Evolutionary conservation across 805 yeast species (phyloP), one percentile per base, ranked within the genome.

Genomic region (Nakazawaea holstii): DNA sequence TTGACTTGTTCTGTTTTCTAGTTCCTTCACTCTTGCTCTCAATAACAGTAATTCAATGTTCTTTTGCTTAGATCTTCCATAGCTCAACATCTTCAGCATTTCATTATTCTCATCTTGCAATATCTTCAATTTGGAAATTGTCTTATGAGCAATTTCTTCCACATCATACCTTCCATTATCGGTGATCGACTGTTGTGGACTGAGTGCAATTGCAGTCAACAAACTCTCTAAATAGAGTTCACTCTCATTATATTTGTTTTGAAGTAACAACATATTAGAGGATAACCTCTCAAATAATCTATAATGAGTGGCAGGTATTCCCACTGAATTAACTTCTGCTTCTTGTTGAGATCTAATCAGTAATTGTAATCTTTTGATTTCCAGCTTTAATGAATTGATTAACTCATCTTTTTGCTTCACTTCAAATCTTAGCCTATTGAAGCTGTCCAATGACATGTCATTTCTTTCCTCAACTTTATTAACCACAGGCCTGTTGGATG

Each of bases 101-200:
- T 74, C 80, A 49, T 80, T 82, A 59, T 88, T 88, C 59, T 88
- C 95, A 40, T 73, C 75, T 15, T 78, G 78, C 50, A 88, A 65
- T 49, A 74, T 67, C 46, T 77, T 77, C 53, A 88, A 56, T 55
- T 86, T 79, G 36, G 74, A 72, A 35, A 87, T 69, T 49, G 87
- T 77, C 55, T 82, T 82, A 59, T 87, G 94, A 11, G 91, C 80
- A 41, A 86, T 65, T 47, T 86, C 90, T 56, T 85, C 81, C 43
- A 79, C 84, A 56, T 87, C 95, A 59, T 78, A 84, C 49, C 83
- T 69, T 2, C 89, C 90, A 48, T 70, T 64, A 31, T 70, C 69
- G 1, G 80, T 77, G 20, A 68, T 61, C 1, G 66, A 52, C 45
- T 73, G 75, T 9, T 66, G 59, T 5, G 84, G 82, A 50, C 74